phyloP scores from a whole-genome alignment of 2,329 filamentous ascomycete species.

The Hymenoscyphus scutula region DNA sequence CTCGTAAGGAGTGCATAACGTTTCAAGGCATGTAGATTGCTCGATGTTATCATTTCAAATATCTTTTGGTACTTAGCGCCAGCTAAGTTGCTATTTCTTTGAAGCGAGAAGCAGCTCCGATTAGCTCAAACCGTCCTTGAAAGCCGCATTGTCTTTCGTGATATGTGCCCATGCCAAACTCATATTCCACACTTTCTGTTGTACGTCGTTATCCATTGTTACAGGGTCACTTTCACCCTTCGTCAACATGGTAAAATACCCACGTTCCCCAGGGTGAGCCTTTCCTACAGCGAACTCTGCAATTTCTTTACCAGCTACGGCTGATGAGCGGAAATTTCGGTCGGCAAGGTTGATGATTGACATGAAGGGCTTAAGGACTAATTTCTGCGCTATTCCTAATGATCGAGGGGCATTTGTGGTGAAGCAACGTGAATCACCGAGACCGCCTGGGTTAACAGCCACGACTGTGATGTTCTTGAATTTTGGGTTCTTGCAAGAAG shows the following conservation, averaged over 20 bases:
- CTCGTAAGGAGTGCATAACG: too few relatives aligned
- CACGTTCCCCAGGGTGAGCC: conserved; percentile 34
- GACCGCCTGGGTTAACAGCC: conserved; percentile 34
- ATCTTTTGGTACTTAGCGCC: too few relatives aligned
- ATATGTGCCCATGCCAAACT: conserved; percentile 36
- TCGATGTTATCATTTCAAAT: too few relatives aligned
- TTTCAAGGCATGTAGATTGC: too few relatives aligned
- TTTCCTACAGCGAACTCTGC: conserved; percentile 32
- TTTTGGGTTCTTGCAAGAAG: conserved; percentile 20
- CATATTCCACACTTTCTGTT: conserved; percentile 38
- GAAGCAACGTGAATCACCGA: conserved; percentile 40
- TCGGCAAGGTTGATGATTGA: conserved; percentile 33
- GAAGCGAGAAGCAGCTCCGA: too few relatives aligned
- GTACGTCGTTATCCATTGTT: conserved; percentile 34
- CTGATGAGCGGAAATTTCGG: conserved; percentile 35
- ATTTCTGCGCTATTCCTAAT: conserved; percentile 30
- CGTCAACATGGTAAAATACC: conserved; percentile 37
- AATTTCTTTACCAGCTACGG: conserved; percentile 35
- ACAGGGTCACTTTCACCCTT: conserved; percentile 35
- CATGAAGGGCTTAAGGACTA: conserved; percentile 33
- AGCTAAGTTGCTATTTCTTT: too few relatives aligned
- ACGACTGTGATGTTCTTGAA: conserved; percentile 34
- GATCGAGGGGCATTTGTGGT: conserved; percentile 35
- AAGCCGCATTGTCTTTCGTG: conserved; percentile 4
- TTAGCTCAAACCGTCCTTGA: background rate